phyloP scores from a whole-genome alignment of 1,284 basidiomycete species.

The Heimioporus retisporus region DNA sequence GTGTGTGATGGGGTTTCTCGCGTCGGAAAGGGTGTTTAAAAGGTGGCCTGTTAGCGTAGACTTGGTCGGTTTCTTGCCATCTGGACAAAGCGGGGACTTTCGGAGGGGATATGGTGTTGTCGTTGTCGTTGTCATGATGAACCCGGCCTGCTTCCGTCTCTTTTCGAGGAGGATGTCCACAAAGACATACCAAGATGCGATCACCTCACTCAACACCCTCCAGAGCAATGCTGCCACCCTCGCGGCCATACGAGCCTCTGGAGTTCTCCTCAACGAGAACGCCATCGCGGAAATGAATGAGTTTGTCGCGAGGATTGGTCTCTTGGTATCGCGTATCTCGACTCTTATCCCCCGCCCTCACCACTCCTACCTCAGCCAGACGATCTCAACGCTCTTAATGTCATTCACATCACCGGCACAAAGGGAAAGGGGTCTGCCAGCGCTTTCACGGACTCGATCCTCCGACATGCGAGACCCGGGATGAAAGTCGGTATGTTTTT shows the following conservation, averaged over 20 bases:
- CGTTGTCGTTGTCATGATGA: not conserved
- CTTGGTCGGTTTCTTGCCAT: constrained; percentile 50
- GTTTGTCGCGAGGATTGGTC: constrained; percentile 91
- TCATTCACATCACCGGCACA: constrained; percentile 97
- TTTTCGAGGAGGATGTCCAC: constrained; percentile 55
- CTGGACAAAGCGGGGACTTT: constrained; percentile 3
- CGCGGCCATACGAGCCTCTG: constrained; percentile 85
- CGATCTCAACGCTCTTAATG: constrained; percentile 94
- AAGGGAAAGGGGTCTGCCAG: constrained; percentile 99
- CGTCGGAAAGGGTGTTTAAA: constrained; percentile 64
- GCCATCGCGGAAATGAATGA: constrained; percentile 94
- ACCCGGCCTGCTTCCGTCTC: not conserved
- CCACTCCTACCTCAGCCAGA: constrained; percentile 26
- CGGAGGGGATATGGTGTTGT: not conserved
- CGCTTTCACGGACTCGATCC: constrained; percentile 88
- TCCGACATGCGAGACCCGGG: constrained; percentile 69
- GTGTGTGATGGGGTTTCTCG: constrained; percentile 78
- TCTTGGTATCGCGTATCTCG: constrained; percentile 63
- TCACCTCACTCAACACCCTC: constrained; percentile 90
- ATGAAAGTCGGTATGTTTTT: constrained; percentile 75
- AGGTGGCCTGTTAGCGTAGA: constrained; percentile 63
- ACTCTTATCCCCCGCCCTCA: constrained; percentile 17
- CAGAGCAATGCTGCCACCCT: constrained; percentile 96
- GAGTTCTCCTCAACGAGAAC: constrained; percentile 74
- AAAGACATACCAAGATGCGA: constrained; percentile 79